phyloP scores from a whole-genome alignment of 768 basidiomycete species.

The Leccinum barrowsii region DNA sequence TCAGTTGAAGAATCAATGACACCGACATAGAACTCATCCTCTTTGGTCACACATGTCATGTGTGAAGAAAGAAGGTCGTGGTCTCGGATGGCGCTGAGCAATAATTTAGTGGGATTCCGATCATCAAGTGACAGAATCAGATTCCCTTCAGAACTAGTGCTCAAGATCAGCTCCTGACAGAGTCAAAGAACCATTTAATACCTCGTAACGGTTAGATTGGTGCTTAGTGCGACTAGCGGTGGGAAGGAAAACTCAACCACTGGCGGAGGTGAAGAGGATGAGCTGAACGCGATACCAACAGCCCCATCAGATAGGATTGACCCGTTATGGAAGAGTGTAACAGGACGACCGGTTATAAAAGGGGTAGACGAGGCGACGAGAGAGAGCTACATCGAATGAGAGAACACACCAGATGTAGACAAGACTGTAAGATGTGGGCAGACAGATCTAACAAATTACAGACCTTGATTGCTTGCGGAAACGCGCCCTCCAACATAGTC shows the following conservation, averaged over 20 bases:
- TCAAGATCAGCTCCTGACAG: neutral
- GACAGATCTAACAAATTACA: slow-evolving; percentile 15
- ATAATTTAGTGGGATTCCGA: slow-evolving; percentile 56
- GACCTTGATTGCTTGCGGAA: slow-evolving; percentile 50
- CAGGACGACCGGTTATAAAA: slow-evolving; percentile 71
- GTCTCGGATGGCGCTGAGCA: slow-evolving; percentile 51
- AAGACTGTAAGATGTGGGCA: neutral
- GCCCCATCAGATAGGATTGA: slow-evolving; percentile 61
- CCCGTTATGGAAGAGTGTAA: slow-evolving; percentile 62
- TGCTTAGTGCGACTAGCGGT: slow-evolving; percentile 43
- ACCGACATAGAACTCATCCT: slow-evolving; percentile 59
- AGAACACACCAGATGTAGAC: neutral
- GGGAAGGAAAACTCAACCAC: slow-evolving; percentile 30
- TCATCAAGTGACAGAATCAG: slow-evolving; percentile 57
- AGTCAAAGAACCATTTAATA: slow-evolving; percentile 23
- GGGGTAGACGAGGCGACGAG: slow-evolving; percentile 73
- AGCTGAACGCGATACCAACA: slow-evolving; percentile 56
- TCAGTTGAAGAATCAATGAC: slow-evolving; percentile 25
- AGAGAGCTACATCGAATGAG: slow-evolving; percentile 46
- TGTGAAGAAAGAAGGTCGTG: slow-evolving; percentile 27
- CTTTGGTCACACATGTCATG: slow-evolving; percentile 38
- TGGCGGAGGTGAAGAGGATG: slow-evolving; percentile 13
- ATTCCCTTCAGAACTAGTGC: slow-evolving; percentile 60
- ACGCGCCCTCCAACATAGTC: slow-evolving; percentile 36
- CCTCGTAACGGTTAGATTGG: slow-evolving; percentile 51